Conservation (phyloP, 176 grass and related monocot species). For the Phragmites australis region DNA sequence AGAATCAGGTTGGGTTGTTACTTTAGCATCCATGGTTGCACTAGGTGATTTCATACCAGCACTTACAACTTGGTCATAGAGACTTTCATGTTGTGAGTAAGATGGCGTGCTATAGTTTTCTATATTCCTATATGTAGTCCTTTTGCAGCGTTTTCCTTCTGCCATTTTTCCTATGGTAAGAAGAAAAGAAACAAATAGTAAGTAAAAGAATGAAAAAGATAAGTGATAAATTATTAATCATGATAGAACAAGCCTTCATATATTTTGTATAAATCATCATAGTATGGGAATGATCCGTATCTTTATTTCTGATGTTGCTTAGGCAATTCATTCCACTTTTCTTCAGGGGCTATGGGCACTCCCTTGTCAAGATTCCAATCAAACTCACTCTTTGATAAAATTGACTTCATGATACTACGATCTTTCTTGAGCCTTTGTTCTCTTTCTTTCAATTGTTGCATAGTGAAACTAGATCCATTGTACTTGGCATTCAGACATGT, state of each 20-base stretch:
- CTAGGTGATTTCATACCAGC: too few species aligned
- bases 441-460: background rate
- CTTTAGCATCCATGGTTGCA: too few species aligned
- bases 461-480: background rate
- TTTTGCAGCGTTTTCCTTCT: background rate
- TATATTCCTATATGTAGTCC: too few species aligned
- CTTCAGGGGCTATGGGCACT: background rate
- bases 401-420: background rate
- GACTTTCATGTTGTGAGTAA: too few species aligned
- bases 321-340: background rate
- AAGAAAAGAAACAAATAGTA: background rate
- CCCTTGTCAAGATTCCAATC: background rate
- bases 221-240: too few species aligned
- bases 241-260: background rate
- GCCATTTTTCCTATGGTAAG: background rate
- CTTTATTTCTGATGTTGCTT: background rate
- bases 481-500: background rate
- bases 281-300: background rate
- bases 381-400: background rate
- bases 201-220: too few species aligned
- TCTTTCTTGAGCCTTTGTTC: background rate
- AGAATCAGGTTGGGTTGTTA: too few species aligned
- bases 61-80: too few species aligned
- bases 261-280: background rate
- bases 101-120: too few species aligned